Conservation (phyloP, 2,329 filamentous ascomycete species). For the Thelonectria blattea region DNA sequence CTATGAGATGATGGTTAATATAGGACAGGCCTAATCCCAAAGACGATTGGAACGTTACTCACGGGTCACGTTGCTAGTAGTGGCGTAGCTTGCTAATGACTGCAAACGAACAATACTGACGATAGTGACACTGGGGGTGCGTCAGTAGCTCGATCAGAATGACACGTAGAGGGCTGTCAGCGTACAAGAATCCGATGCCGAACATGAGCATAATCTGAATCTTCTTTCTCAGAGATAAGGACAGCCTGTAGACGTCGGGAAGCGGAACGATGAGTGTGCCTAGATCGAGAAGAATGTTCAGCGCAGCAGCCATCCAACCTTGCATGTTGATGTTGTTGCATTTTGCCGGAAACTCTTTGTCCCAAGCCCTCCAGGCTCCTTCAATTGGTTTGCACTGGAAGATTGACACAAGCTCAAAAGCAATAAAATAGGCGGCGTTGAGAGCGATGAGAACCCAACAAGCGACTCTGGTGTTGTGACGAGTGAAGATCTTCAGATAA, state of each 20-base stretch:
- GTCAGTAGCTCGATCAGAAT: not conserved
- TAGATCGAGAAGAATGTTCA: constrained; percentile 56
- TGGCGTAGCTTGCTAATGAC: constrained; percentile 32
- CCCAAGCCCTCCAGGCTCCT: constrained; percentile 57
- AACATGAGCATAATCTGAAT: constrained; percentile 51
- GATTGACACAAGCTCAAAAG: constrained; percentile 43
- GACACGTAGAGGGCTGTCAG: not conserved
- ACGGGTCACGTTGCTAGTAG: constrained; percentile 34
- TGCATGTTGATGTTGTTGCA: constrained; percentile 56
- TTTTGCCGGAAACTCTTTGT: constrained; percentile 48
- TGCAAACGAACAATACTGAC: constrained; percentile 32
- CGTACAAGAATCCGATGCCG: constrained; percentile 46
- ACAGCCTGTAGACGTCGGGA: constrained; percentile 44
- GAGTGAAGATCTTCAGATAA: constrained; percentile 18
- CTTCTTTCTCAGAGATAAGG: constrained; percentile 50
- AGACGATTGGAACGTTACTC: not conserved
- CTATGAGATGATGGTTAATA: constrained; percentile 9
- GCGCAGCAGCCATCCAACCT: constrained; percentile 55
- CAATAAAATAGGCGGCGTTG: constrained; percentile 28
- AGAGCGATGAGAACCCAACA: constrained; percentile 26
- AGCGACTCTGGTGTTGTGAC: not conserved
- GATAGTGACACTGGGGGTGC: not conserved
- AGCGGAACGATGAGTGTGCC: constrained; percentile 54
- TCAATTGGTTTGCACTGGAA: constrained; percentile 56
- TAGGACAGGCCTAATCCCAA: not conserved